Percentiles rank a stretch among this genome's conserved stretches.
Conservation (phyloP, 2,329 filamentous ascomycete species). For the Cytospora chrysosperma region DNA sequence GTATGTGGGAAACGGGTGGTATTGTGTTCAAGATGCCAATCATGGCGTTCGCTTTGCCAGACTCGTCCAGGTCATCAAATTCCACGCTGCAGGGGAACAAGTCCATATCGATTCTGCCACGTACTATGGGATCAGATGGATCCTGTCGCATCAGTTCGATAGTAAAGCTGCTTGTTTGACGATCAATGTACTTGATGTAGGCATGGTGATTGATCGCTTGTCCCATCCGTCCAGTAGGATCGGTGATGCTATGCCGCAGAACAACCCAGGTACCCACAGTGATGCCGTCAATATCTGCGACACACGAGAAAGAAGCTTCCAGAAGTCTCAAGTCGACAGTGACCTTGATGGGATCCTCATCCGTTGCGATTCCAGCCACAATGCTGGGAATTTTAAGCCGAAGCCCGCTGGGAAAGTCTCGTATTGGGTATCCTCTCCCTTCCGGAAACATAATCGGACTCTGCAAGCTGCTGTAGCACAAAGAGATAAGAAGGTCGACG, state of each 20-base stretch:
- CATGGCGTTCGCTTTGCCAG: constrained; percentile 50
- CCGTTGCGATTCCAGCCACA: background rate
- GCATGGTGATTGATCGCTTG: background rate
- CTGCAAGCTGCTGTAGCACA: constrained; percentile 65
- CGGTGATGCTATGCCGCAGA: background rate
- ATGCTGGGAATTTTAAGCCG: constrained; percentile 33
- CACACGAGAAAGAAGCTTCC: background rate
- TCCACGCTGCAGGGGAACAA: constrained; percentile 50
- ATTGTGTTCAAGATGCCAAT: constrained; percentile 55
- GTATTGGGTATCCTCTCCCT: constrained; percentile 34
- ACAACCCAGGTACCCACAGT: constrained; percentile 12
- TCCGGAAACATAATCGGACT: background rate
- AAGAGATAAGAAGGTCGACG: constrained; percentile 79
- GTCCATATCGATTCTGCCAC: constrained; percentile 13
- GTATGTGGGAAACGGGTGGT: constrained; percentile 61
- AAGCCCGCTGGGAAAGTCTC: constrained; percentile 46
- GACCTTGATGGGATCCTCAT: constrained; percentile 18
- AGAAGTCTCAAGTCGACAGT: constrained; percentile 2
- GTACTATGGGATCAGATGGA: background rate
- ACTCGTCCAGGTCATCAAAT: constrained; percentile 52
- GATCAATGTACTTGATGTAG: constrained; percentile 7
- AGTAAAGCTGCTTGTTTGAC: background rate
- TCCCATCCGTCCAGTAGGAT: background rate
- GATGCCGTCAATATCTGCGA: background rate
- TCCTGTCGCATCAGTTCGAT: background rate